Conservation (phyloP, 2,329 filamentous ascomycete species). For the Exophiala phaeomuriformis region DNA sequence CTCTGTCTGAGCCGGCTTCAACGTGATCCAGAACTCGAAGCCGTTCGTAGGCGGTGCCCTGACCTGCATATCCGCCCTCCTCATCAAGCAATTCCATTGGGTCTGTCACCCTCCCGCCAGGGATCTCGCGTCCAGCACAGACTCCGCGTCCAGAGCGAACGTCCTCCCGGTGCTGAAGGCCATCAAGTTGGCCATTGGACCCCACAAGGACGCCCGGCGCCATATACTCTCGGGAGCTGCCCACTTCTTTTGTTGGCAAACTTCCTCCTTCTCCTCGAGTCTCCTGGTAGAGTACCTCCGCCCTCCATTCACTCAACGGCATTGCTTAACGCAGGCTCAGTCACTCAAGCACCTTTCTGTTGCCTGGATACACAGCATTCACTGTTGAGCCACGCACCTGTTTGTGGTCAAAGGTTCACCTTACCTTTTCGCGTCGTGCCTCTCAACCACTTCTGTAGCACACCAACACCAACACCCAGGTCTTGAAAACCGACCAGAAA, state of each 20-base stretch:
- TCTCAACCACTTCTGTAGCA: background rate
- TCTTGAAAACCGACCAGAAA: background rate
- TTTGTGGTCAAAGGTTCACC: too few relatives aligned
- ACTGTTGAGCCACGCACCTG: background rate
- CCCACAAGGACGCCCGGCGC: background rate
- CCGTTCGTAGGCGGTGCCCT: conserved; percentile 8
- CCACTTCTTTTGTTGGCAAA: conserved; percentile 1
- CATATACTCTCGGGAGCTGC: conserved; percentile 16
- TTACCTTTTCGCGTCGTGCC: too few relatives aligned
- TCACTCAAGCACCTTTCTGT: background rate
- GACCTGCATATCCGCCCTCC: background rate
- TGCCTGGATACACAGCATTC: background rate
- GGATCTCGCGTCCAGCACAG: conserved; percentile 17
- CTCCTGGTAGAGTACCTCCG: conserved; percentile 5
- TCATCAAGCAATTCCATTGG: background rate
- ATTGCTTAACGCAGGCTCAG: background rate
- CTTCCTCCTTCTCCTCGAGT: conserved; percentile 6
- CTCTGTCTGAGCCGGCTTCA: background rate
- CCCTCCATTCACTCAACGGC: background rate
- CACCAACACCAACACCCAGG: background rate
- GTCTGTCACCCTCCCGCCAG: conserved; percentile 12
- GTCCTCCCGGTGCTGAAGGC: background rate
- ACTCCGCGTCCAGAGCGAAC: conserved; percentile 6
- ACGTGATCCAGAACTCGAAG: too few relatives aligned
- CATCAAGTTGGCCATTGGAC: conserved; percentile 16